Evolutionary conservation across 164 flowering plant genomes (phyloP), one percentile per base, ranked within the genome.

Genomic region (Brasenia schreberi): DNA sequence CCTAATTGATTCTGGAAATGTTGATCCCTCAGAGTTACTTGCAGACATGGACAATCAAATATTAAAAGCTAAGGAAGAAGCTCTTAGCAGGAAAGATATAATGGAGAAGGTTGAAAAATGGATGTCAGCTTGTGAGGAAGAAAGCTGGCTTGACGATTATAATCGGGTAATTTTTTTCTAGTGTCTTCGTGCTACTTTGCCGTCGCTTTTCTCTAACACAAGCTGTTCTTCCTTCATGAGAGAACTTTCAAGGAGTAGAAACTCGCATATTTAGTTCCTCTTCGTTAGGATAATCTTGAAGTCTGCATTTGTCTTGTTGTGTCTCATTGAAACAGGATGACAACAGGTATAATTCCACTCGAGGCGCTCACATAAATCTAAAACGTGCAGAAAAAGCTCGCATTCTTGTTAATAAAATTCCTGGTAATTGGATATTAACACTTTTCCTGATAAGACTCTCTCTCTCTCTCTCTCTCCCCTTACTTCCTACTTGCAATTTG

Each of bases 121-220:
- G 99, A 92, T 95, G 96, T 88, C 92, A 64, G 87, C 97, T 52
- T 95, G 99, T 78, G 99, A 95, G 79, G 97, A 95, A 77, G 99
- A 95, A 83, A 92, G 97, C 76, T 95, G 99, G 99, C 97, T 95
- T 70, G 99, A 95, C 65, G 99, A 95, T 76, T 95, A 95, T 79
- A 95, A 84, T 72, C 83, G 96, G 94, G 99, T 95, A 84, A 4
- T 23, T 61, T 23, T 9, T 18, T 61, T 61, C 18, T 61, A 7
- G 16, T 49, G 56, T 14, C 56, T 49, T 49, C 56, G 16, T 49
- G 56, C 9, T 33, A 33, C 10, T 49, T 49, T 49, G 14, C 16
- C 4, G 5, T 9, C 6, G 10, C 16, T 7, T 49, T 9, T 49
- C 56, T 6, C 4, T 4, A 49, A 4, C 16, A 14, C 56, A 49